Evolutionary conservation across 2,329 filamentous ascomycete species (phyloP).

Genomic region (Trichoderma sp.): DNA sequence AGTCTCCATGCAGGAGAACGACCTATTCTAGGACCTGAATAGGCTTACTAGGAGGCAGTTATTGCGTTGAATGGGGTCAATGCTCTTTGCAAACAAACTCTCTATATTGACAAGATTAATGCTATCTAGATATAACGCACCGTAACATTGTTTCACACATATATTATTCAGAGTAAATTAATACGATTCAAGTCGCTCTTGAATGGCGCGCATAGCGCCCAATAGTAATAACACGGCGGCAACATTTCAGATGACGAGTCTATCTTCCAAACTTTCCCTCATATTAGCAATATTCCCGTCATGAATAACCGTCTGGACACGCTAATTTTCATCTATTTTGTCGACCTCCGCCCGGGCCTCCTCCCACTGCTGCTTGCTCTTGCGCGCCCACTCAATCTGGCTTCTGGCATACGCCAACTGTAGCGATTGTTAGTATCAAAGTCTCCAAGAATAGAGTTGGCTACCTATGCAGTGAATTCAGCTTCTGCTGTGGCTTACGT

Average conservation of each 20-base stretch:
- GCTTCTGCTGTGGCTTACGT: conserved; percentile 37
- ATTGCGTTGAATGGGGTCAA: neutral
- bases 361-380: conserved; percentile 86
- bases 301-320: neutral
- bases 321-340: conserved; percentile 70
- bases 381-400: conserved; percentile 91
- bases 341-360: conserved; percentile 83
- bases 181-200: neutral
- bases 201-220: neutral
- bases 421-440: conserved; percentile 8
- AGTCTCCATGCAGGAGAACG: neutral
- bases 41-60: neutral
- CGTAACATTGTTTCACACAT: neutral
- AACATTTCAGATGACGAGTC: neutral
- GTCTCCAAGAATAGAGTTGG: neutral
- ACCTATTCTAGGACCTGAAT: neutral
- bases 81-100: neutral
- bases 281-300: neutral
- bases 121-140: conserved; percentile 1
- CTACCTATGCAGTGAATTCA: neutral
- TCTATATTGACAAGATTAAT: neutral
- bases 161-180: conserved; percentile 4
- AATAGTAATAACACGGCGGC: neutral
- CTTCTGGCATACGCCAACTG: conserved; percentile 89
- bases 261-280: neutral